Evolutionary conservation across 2,329 filamentous ascomycete species (phyloP), one percentile per base, ranked within the genome.

Genomic region (Cercospora canescens): DNA sequence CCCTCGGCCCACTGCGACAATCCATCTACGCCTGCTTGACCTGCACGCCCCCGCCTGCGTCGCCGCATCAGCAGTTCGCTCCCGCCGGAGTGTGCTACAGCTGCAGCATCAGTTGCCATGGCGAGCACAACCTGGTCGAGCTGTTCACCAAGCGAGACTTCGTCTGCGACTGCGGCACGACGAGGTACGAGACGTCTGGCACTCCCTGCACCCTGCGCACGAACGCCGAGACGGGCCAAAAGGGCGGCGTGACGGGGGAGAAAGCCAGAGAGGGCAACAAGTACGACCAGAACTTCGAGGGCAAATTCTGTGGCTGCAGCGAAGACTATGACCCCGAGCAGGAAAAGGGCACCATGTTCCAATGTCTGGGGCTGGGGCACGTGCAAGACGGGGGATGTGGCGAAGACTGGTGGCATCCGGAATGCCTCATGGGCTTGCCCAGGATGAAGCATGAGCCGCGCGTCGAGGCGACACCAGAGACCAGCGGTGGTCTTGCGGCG

Each of bases 281-380:
- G 73, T 99, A 99, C 82, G 97, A 97, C 75, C 91, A 97, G 67
- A 99, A 99, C 81, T 99, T 96, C 74, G 86, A 88, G 71, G 98
- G 98, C 74, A 87, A 85, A 52, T 99, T 99, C 80, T 99, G 95
- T 77, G 92, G 91, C 1, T 99, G 95, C 75, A 87, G 87, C 32
- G 90, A 94, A 74, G 88, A 94, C 66, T 99, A 99, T 76, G 91
- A 97, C 76, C 88, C 94, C 0, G 87, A 94, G 56, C 85, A 91
- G 76, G 93, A 99, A 77, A 96, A 94, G 73, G 94, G 94, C 0
- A 98, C 94, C 41, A 99, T 99, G 95, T 99, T 96, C 73, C 95
- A 99, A 78, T 99, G 95, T 76, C 79, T 98, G 2, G 94, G 94
- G 0, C 82, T 98, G 0, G 93, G 93, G 0, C 90, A 88, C 0